phyloP scores from a whole-genome alignment of 371 early-diverging fungal genomes.

The Caulochytrium protostelioides region DNA sequence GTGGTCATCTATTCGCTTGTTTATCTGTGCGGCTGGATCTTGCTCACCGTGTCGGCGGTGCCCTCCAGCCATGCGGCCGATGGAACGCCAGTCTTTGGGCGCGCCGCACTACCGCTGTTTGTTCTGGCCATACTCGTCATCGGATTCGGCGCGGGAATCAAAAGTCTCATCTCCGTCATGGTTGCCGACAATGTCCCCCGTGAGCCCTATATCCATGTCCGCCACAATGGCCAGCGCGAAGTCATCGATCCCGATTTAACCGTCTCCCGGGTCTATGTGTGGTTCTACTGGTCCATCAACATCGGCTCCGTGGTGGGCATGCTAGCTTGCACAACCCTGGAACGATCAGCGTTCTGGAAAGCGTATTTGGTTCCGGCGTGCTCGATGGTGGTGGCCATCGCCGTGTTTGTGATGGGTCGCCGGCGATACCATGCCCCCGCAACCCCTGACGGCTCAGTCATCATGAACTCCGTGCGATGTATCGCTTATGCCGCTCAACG shows the following conservation, averaged over 20 bases:
- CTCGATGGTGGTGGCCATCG: too few relatives aligned
- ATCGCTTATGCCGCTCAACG: too few relatives aligned
- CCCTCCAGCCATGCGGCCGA: not conserved
- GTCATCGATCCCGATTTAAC: constrained; percentile 36
- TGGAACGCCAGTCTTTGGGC: constrained; percentile 5
- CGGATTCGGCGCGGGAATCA: constrained; percentile 72
- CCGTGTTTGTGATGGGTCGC: too few relatives aligned
- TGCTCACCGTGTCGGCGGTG: not conserved
- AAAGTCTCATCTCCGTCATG: constrained; percentile 46
- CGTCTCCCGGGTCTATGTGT: constrained; percentile 37
- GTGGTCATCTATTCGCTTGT: too few relatives aligned
- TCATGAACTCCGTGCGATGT: too few relatives aligned
- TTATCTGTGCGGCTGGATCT: too few relatives aligned
- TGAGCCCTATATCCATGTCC: constrained; percentile 22
- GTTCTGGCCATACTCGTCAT: constrained; percentile 42
- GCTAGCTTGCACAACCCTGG: too few relatives aligned
- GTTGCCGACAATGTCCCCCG: constrained; percentile 43
- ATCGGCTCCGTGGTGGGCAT: too few relatives aligned
- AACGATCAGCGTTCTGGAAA: too few relatives aligned
- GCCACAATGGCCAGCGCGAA: constrained; percentile 25
- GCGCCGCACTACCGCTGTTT: constrained; percentile 39
- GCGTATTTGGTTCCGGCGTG: too few relatives aligned
- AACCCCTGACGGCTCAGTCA: too few relatives aligned
- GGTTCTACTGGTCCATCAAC: constrained; percentile 14
- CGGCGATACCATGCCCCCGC: too few relatives aligned